These are phyloP conservation scores for Thalassia testudinum DNA, from an alignment of 116 monocot species.

Conservation along the genomic window DNA sequence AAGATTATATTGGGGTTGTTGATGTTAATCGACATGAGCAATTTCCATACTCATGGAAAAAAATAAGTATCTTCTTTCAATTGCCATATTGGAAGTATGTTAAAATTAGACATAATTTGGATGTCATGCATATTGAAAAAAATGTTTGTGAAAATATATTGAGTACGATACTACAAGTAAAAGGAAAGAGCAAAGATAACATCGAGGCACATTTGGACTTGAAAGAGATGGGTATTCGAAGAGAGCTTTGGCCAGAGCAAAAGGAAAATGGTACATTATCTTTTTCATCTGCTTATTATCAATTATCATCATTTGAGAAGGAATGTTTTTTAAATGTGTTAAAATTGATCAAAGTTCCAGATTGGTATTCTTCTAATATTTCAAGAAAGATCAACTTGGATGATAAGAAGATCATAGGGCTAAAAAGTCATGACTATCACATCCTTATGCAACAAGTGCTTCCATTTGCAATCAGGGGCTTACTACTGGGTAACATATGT, in stretches of 20 bases:
- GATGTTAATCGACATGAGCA: too few relatives aligned
- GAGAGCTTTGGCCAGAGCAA: not conserved
- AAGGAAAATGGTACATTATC: not conserved
- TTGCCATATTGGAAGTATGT: not conserved
- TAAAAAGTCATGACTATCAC: constrained; percentile 5
- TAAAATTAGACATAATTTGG: not conserved
- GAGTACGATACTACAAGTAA: not conserved
- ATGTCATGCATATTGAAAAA: constrained; percentile 8
- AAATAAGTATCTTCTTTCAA: not conserved
- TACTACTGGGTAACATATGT: not conserved
- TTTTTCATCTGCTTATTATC: not conserved
- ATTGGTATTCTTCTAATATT: constrained; percentile 3
- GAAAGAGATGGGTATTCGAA: not conserved
- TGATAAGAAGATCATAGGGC: not conserved
- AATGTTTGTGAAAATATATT: constrained; percentile 8
- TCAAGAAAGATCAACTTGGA: not conserved
- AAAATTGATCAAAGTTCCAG: not conserved
- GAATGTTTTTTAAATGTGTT: not conserved
- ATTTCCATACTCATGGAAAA: not conserved
- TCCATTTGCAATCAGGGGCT: not conserved
- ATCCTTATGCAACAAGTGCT: not conserved
- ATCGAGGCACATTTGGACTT: not conserved
- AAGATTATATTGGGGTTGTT: too few relatives aligned
- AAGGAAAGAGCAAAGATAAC: constrained; percentile 3
- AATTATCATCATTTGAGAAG: not conserved